These are phyloP conservation scores for Aspergillus japonicus DNA, from an alignment of 2,329 filamentous ascomycete genomes.

Conservation along the genomic window DNA sequence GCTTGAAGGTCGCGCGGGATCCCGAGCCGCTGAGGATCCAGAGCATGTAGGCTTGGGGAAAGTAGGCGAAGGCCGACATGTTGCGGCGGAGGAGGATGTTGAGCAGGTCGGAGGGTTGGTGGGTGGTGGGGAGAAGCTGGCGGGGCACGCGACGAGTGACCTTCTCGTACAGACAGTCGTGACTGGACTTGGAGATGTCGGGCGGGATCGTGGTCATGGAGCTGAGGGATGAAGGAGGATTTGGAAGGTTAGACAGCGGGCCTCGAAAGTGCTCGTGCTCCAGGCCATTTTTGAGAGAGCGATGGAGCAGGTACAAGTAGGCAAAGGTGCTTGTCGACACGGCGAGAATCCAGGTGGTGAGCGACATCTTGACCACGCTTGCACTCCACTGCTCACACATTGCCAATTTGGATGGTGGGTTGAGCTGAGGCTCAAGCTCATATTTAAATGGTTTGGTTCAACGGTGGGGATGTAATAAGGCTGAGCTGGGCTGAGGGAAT, in stretches of 20 bases:
- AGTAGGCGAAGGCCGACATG: conserved; percentile 32
- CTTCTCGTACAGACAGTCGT: conserved; percentile 24
- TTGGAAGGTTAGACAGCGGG: conserved; percentile 18
- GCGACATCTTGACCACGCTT: background rate
- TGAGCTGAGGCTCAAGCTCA: background rate
- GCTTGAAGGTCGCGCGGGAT: conserved; percentile 25
- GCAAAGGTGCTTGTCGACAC: conserved; percentile 30
- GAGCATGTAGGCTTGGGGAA: conserved; percentile 33
- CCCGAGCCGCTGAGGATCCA: conserved; percentile 19
- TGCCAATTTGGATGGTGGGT: background rate
- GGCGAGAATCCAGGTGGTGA: conserved; percentile 4
- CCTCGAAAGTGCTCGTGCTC: conserved; percentile 21
- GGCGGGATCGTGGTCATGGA: conserved; percentile 26
- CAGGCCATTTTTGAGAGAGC: conserved; percentile 24
- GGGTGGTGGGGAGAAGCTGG: conserved; percentile 21
- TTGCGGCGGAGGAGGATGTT: conserved; percentile 33
- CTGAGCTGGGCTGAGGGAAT: background rate
- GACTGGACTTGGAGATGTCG: conserved; percentile 18
- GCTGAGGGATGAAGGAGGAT: conserved; percentile 9
- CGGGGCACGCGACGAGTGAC: conserved; percentile 23
- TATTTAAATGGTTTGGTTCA: background rate
- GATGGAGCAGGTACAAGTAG: conserved; percentile 26
- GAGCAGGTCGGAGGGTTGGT: conserved; percentile 23
- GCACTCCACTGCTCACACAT: too few species aligned
- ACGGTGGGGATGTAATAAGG: background rate